Percentiles rank a stretch among this genome's conserved stretches.
Evolutionary conservation across 306 rosid genomes (phyloP).

Genomic region (Begonia loranthoides): DNA sequence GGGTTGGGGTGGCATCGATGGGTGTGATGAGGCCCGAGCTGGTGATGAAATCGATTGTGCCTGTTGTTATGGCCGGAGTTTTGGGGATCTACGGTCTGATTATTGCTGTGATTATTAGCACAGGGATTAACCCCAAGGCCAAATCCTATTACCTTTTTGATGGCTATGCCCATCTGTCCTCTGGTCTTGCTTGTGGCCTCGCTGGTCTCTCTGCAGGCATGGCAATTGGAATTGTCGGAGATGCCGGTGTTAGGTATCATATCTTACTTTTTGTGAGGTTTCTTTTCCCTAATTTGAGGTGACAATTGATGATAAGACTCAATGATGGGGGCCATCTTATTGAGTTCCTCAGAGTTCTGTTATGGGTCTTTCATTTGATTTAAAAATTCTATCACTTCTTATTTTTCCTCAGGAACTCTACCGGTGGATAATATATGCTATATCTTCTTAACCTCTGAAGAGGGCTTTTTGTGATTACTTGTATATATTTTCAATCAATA

Average conservation of each 20-base stretch:
- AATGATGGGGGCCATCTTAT: no score
- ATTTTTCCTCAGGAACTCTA: no score
- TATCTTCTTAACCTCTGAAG: no score
- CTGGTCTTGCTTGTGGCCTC: conserved; percentile 51
- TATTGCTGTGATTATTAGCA: conserved; percentile 43
- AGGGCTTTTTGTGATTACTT: no score
- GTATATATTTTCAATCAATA: no score
- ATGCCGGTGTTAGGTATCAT: conserved; percentile 44
- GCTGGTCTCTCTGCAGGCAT: conserved; percentile 54
- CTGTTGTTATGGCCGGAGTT: conserved; percentile 55
- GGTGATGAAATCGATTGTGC: conserved; percentile 54
- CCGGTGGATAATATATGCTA: no score
- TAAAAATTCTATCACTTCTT: no score
- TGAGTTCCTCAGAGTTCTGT: no score
- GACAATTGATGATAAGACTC: no score
- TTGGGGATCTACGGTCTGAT: conserved; percentile 49
- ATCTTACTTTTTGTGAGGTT: not conserved
- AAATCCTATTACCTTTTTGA: conserved; percentile 47
- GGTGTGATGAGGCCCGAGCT: conserved; percentile 60
- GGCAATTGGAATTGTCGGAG: conserved; percentile 58
- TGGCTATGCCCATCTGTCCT: conserved; percentile 49
- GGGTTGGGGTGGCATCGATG: conserved; percentile 54
- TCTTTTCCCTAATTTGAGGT: no score
- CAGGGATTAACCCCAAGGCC: conserved; percentile 53
- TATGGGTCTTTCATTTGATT: no score